These are phyloP conservation scores for Fusarium abutilonis DNA, from an alignment of 2,329 filamentous ascomycete genomes.

Conservation along the genomic window DNA sequence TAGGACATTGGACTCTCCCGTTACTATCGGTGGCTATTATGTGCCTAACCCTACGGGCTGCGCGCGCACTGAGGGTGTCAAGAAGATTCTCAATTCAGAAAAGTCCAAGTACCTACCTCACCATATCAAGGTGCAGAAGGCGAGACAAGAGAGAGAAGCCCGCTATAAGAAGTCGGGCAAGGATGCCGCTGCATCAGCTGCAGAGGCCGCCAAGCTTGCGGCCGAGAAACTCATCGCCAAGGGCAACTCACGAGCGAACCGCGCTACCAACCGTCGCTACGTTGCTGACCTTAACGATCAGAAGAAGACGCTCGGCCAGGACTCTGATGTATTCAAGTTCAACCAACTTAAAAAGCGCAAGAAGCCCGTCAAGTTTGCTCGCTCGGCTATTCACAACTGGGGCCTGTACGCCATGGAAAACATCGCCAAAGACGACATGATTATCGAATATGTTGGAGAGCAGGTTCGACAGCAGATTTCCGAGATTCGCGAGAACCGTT, in stretches of 20 bases:
- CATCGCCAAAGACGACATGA: conserved; percentile 98
- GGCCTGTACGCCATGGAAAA: conserved; percentile 97
- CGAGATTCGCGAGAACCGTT: conserved; percentile 91
- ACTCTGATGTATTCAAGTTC: conserved; percentile 93
- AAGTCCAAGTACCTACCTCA: conserved; percentile 98
- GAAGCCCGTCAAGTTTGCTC: conserved; percentile 97
- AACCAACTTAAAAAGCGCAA: conserved; percentile 99
- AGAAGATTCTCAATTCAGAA: conserved; percentile 95
- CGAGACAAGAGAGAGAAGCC: conserved; percentile 90
- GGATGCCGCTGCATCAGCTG: conserved; percentile 71
- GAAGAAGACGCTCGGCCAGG: conserved; percentile 83
- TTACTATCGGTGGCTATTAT: conserved; percentile 73
- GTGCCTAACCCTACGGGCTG: conserved; percentile 86
- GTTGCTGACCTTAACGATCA: conserved; percentile 96
- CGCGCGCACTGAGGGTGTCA: conserved; percentile 90
- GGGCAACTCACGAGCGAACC: conserved; percentile 90
- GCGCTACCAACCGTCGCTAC: conserved; percentile 93
- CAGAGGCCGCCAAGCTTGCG: conserved; percentile 76
- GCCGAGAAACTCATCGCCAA: conserved; percentile 85
- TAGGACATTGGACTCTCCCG: conserved; percentile 46
- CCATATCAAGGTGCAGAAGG: conserved; percentile 94
- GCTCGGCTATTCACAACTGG: conserved; percentile 99
- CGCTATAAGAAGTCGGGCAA: conserved; percentile 72
- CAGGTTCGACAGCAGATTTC: conserved; percentile 96
- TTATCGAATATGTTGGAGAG: conserved; percentile 99